Evolutionary conservation across 306 rosid species (phyloP), one percentile per base, ranked within the genome.

Genomic region (Prosopis cineraria): DNA sequence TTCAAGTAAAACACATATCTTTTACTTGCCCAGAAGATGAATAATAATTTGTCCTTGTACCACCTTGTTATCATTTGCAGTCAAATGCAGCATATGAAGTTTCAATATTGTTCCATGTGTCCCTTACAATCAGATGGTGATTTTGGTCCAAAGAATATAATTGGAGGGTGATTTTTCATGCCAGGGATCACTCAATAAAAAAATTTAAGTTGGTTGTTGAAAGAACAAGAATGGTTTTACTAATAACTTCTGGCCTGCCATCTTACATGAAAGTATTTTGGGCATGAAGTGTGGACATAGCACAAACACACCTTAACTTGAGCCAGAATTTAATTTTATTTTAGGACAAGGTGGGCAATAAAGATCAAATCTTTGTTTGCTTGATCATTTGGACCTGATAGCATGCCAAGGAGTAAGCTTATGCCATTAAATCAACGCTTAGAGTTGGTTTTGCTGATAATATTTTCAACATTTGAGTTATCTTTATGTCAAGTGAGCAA

Each of bases 401-500:
- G 25, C 3, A 34, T 63, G 69, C 5, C 43, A 63, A 19, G 25
- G 69, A 31, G 6, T 2, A 63, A 63, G 69, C 7, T 33, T 63
- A 16, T 16, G 24, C 25, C 19, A 9, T 19, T 33, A 24, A 63
- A 33, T 63, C 44, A 63, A 63, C 44, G 43, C 6, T 5, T 8
- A 7, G 25, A 31, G 19, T 31, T 9, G 41, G 25, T 33, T 63
- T 33, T 27, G 5, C 7, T 58, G 33, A 58, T 25, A 58, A 58
- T 27, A 55, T 7, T 58, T 27, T 58, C 36, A 1, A 27, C 19
- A 27, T 10, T 12, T 16, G 43, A 60, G 50, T 70, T 50, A 8
- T 29, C 50, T 27, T 3, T 68, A n/a, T 24, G 12, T 79, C 27
- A 56, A 71, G 76, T 37, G 20, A 74, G 52, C 34, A 34, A 30